Evolutionary conservation across 2,329 filamentous ascomycete genomes (phyloP).

Genomic region (Botrytis deweyae): DNA sequence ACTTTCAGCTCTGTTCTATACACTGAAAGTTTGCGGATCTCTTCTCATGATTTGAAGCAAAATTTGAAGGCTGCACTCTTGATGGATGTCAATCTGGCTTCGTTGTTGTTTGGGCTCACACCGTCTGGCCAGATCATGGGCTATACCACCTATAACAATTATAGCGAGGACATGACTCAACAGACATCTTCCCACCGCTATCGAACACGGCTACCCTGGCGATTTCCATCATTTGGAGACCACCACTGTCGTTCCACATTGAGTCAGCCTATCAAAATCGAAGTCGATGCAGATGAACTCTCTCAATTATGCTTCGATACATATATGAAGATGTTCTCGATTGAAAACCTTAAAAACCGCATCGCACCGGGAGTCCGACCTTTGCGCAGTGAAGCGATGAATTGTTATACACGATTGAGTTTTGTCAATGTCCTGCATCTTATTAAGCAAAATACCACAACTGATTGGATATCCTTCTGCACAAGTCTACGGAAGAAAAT

Average conservation of each 20-base stretch:
- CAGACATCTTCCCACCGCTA: neutral
- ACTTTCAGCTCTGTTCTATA: neutral
- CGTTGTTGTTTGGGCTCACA: neutral
- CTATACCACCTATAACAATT: neutral
- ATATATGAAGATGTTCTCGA: neutral
- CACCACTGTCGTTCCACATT: neutral
- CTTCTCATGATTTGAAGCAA: neutral
- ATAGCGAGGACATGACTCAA: neutral
- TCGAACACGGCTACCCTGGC: neutral
- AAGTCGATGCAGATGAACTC: neutral
- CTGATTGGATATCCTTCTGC: neutral
- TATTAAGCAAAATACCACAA: neutral
- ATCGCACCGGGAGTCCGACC: neutral
- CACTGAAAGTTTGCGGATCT: neutral
- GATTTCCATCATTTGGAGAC: neutral
- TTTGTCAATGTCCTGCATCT: neutral
- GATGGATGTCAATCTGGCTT: slow-evolving; percentile 1
- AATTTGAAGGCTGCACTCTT: neutral
- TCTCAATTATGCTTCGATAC: neutral
- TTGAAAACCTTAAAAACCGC: neutral
- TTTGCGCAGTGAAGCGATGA: neutral
- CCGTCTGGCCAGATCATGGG: neutral
- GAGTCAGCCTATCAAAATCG: neutral
- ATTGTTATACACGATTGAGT: neutral
- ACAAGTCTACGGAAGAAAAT: neutral